These are phyloP conservation scores for Ceratobasidium papillatum DNA, from an alignment of 1,284 basidiomycete species.

Conservation along the genomic window DNA sequence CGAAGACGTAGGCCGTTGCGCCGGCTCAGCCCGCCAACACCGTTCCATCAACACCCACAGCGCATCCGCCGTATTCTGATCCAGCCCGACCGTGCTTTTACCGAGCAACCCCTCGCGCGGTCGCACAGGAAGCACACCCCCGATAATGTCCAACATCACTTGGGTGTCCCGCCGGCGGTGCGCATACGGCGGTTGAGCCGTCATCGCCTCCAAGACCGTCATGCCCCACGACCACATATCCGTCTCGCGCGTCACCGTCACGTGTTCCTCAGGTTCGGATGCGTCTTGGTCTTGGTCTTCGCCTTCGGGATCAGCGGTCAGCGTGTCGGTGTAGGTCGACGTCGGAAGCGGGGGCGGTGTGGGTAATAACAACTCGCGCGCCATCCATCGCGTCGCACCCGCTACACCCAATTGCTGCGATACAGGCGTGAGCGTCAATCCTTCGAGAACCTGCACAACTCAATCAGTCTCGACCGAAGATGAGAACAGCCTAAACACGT, in stretches of 20 bases:
- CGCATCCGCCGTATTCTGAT: conserved; percentile 1
- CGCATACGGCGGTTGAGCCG: conserved; percentile 31
- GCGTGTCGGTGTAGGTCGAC: neutral
- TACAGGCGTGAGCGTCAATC: conserved; percentile 25
- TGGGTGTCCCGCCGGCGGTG: conserved; percentile 33
- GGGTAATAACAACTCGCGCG: conserved; percentile 20
- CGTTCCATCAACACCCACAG: conserved; percentile 35
- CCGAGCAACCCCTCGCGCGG: conserved; percentile 4
- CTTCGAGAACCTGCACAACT: conserved; percentile 19
- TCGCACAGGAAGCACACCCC: conserved; percentile 13
- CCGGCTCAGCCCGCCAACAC: conserved; percentile 34
- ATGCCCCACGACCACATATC: conserved; percentile 38
- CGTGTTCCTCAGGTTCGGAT: conserved; percentile 17
- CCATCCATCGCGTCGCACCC: conserved; percentile 33
- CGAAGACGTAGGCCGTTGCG: conserved; percentile 5
- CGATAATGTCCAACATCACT: conserved; percentile 34
- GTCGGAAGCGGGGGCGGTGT: conserved; percentile 16
- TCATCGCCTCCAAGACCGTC: conserved; percentile 32
- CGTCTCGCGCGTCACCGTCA: conserved; percentile 36
- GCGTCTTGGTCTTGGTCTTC: too few species aligned
- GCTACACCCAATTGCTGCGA: conserved; percentile 26
- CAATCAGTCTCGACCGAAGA: neutral
- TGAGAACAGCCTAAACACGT: neutral
- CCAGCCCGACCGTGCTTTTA: neutral
- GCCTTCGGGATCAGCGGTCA: neutral